Evolutionary conservation across 2,329 filamentous ascomycete species (phyloP), one percentile per base, ranked within the genome.

Genomic region (Trichophyton benhamiae): DNA sequence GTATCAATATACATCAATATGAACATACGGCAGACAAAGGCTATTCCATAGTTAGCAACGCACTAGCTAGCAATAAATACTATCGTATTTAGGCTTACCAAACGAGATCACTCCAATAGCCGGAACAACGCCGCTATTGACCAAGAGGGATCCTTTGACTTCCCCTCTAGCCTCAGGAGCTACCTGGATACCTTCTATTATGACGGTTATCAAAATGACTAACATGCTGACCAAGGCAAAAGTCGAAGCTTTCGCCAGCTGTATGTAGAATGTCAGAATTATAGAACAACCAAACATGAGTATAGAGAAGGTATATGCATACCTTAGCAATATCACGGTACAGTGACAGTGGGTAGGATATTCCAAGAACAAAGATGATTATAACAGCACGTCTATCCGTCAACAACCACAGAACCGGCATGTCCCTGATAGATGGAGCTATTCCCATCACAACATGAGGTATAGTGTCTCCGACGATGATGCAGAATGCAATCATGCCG

Each of bases 81-180:
- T 55, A 4, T n/a, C 13, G 11, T 46, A 8, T 13, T 2, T 46
- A 20, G 8, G 63, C 82, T 55, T 79, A 94, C 89, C 91, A 73
- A 99, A 99, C 3, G 94, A 97, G 68, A 99, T 99, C 17, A 99
- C 92, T 36, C 94, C 94, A 68, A 99, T 91, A 22, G 94, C 92
- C 74, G 97, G 91, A 70, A 97, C 95, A 62, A 99, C 86, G 57
- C 92, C 94, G 27, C 82, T 80, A 69, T 95, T 95, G 67, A 97
- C 80, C n/a, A 87, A 83, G 62, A 96, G 76, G 42, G 86, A 82
- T 61, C 82, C 83, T 64, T 80, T 82, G 61, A 96, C 83, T 30
- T 83, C 80, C 2, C 94, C 94, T 65, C 85, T 83, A 15, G 84
- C 80, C 59, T 90, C 87, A 25, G 80, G 70, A 3, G 91, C 87